Percentiles rank a stretch among this genome's conserved stretches.
Conservation (phyloP, 1,284 basidiomycete genomes). For the Ceratobasidium sp. region DNA sequence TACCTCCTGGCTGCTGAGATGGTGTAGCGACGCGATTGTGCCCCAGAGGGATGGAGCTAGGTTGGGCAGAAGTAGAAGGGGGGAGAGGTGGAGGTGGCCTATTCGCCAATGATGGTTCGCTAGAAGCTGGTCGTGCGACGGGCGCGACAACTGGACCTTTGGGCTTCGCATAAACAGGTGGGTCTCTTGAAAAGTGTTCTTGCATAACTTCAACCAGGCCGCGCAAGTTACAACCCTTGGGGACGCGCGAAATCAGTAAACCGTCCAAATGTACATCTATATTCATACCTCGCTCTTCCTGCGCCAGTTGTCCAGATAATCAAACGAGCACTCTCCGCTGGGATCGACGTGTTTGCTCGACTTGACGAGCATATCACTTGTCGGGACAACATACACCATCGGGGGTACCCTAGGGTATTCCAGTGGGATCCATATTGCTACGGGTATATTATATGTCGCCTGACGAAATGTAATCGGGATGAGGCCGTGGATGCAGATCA, state of each 20-base stretch:
- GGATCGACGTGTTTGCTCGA: conserved; percentile 80
- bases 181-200: conserved; percentile 80
- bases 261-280: conserved; percentile 36
- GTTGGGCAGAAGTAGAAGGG: conserved; percentile 44
- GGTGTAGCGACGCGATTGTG: conserved; percentile 2
- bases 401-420: conserved; percentile 85
- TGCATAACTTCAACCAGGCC: conserved; percentile 76
- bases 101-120: conserved; percentile 45
- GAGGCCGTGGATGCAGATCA: conserved; percentile 90
- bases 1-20: neutral
- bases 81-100: conserved; percentile 46
- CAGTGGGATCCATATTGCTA: conserved; percentile 86
- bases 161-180: conserved; percentile 92
- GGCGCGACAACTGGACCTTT: conserved; percentile 46
- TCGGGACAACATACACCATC: conserved; percentile 95
- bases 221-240: conserved; percentile 71
- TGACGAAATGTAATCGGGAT: conserved; percentile 84
- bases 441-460: conserved; percentile 90
- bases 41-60: conserved; percentile 17
- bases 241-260: conserved; percentile 40
- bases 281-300: conserved; percentile 80
- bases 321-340: conserved; percentile 75
- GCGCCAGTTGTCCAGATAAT: conserved; percentile 80
- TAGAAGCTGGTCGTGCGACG: conserved; percentile 9
- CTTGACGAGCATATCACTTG: conserved; percentile 87